A percentile compares a stretch with the other conserved stretches of the same genome.
Evolutionary conservation across 2,329 filamentous ascomycete genomes (phyloP).

Genomic region (Huntiella savannae): DNA sequence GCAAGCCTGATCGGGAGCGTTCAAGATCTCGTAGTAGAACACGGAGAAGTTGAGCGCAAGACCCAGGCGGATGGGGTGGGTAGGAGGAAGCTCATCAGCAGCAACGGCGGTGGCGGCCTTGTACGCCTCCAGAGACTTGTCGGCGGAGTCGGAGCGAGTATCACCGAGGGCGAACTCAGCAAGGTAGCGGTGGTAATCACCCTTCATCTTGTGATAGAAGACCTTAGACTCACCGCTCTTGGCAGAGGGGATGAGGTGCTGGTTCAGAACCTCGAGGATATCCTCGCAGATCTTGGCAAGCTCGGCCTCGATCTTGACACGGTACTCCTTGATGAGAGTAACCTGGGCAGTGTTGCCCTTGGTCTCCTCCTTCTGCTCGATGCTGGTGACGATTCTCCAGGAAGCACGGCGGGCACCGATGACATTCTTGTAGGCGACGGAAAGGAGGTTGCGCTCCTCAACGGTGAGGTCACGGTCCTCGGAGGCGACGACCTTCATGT

Average conservation of each 20-base stretch:
- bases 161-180: slow-evolving; percentile 91
- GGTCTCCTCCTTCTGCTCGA: slow-evolving; percentile 98
- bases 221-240: slow-evolving; percentile 96
- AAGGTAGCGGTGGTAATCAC: slow-evolving; percentile 97
- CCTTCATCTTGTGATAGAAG: slow-evolving; percentile 99
- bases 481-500: slow-evolving; percentile 96
- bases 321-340: slow-evolving; percentile 88
- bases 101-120: slow-evolving; percentile 94
- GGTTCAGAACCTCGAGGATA: slow-evolving; percentile 83
- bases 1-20: slow-evolving; percentile 95
- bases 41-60: slow-evolving; percentile 98
- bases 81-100: slow-evolving; percentile 91
- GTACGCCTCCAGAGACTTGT: slow-evolving; percentile 92
- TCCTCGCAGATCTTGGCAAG: slow-evolving; percentile 96
- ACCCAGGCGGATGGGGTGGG: slow-evolving; percentile 93
- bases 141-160: slow-evolving; percentile 85
- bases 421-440: slow-evolving; percentile 98
- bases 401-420: slow-evolving; percentile 91
- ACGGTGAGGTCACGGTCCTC: slow-evolving; percentile 69
- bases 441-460: slow-evolving; percentile 93
- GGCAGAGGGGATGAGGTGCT: slow-evolving; percentile 84
- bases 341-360: slow-evolving; percentile 94
- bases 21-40: slow-evolving; percentile 99
- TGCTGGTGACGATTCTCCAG: slow-evolving; percentile 95
- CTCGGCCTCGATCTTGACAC: slow-evolving; percentile 93